Evolutionary conservation across 2,329 filamentous ascomycete genomes (phyloP).

Genomic region (Claviceps citrina): DNA sequence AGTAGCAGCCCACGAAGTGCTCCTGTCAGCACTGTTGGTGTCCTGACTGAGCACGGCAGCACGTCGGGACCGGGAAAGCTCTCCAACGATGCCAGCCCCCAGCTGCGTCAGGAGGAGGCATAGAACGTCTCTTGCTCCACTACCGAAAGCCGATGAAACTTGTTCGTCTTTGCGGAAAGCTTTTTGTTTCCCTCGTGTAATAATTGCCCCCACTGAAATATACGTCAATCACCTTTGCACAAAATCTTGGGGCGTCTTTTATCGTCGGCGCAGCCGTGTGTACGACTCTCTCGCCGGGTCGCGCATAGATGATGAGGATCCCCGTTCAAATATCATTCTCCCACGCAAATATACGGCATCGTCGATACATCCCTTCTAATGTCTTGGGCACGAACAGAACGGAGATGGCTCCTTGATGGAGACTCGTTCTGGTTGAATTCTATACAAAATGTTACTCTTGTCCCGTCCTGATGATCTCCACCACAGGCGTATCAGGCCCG

Average conservation of each 20-base stretch:
- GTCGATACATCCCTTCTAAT: constrained; percentile 6
- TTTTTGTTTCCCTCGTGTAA: neutral
- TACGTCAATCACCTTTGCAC: too few species aligned
- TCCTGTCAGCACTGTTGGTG: constrained; percentile 37
- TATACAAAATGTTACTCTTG: neutral
- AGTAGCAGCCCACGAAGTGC: constrained; percentile 51
- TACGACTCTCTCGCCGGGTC: neutral
- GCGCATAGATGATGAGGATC: constrained; percentile 3
- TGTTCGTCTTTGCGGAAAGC: neutral
- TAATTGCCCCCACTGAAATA: constrained; percentile 1
- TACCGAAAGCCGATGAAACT: neutral
- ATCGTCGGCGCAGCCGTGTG: neutral
- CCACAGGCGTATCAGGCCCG: neutral
- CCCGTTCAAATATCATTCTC: neutral
- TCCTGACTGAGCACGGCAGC: constrained; percentile 16
- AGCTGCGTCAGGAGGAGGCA: constrained; percentile 18
- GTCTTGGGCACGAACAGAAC: constrained; percentile 1
- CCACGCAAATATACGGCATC: constrained; percentile 4
- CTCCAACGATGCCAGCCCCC: constrained; percentile 8
- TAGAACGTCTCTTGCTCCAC: constrained; percentile 7
- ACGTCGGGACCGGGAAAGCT: constrained; percentile 11
- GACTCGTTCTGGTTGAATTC: neutral
- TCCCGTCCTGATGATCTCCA: neutral
- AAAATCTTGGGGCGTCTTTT: neutral
- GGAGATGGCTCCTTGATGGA: constrained; percentile 3